These are phyloP conservation scores for Sclerospora graminicola DNA, from an alignment of 352 stramenopile genomes.

Conservation along the genomic window DNA sequence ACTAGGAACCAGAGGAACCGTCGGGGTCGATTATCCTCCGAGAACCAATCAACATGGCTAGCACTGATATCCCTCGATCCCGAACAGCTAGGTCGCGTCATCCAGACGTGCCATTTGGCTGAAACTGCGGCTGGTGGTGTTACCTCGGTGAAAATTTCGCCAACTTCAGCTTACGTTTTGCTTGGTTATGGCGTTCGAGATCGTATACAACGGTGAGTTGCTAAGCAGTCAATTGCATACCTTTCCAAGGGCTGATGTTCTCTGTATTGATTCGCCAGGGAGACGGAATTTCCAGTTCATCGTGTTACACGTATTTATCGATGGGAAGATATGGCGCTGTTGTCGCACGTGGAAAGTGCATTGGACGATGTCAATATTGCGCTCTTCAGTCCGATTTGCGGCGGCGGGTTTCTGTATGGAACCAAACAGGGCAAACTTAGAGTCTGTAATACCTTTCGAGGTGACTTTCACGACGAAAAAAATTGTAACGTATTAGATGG, in stretches of 20 bases:
- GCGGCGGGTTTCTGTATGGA: slow-evolving; percentile 96
- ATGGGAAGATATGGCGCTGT: slow-evolving; percentile 84
- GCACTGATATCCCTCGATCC: slow-evolving; percentile 74
- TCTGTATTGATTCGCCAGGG: slow-evolving; percentile 27
- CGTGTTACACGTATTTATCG: slow-evolving; percentile 83
- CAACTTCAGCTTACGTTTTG: slow-evolving; percentile 76
- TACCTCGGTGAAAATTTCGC: slow-evolving; percentile 86
- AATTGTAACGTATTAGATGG: slow-evolving; percentile 81
- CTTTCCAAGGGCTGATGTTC: not conserved
- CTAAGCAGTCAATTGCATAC: not conserved
- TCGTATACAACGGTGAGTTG: slow-evolving; percentile 61
- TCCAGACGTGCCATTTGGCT: slow-evolving; percentile 76
- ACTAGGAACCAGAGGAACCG: slow-evolving; percentile 66
- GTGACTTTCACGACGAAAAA: slow-evolving; percentile 56
- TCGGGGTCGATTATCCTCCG: slow-evolving; percentile 53
- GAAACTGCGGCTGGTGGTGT: slow-evolving; percentile 75
- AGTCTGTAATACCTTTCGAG: slow-evolving; percentile 75
- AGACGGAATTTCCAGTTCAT: slow-evolving; percentile 74
- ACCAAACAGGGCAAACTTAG: slow-evolving; percentile 94
- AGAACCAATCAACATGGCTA: slow-evolving; percentile 83
- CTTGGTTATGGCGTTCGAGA: slow-evolving; percentile 81
- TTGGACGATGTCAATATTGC: slow-evolving; percentile 98
- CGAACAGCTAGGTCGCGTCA: slow-evolving; percentile 60
- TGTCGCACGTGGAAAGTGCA: slow-evolving; percentile 75
- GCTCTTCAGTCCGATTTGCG: slow-evolving; percentile 94